phyloP scores from a whole-genome alignment of 345 rosid species.

The Atalantia buxifolia region DNA sequence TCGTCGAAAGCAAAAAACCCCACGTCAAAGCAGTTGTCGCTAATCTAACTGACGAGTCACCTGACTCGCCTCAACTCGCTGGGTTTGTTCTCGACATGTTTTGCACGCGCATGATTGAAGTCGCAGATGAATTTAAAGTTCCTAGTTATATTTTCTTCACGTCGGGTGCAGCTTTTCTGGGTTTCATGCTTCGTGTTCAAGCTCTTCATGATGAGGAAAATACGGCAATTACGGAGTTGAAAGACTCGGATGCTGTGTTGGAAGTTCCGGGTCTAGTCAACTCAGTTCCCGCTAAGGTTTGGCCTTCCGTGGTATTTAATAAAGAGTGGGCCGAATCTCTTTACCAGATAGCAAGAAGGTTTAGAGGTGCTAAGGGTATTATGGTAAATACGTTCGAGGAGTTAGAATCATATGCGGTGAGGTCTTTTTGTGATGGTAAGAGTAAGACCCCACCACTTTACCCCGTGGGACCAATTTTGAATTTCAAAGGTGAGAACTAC shows the following conservation, averaged over 20 bases:
- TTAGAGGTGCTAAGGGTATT: constrained; percentile 34
- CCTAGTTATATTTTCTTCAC: constrained; percentile 52
- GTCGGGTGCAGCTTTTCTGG: constrained; percentile 38
- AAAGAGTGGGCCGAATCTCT: background rate
- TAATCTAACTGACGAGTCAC: constrained; percentile 8
- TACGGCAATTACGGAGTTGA: constrained; percentile 21
- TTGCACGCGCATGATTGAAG: constrained; percentile 44
- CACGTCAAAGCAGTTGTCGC: constrained; percentile 29
- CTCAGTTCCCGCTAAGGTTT: constrained; percentile 34
- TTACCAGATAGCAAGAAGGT: background rate
- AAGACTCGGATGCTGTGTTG: constrained; percentile 32
- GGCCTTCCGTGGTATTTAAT: constrained; percentile 17
- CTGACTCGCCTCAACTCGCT: constrained; percentile 31
- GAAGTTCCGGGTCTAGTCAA: constrained; percentile 28
- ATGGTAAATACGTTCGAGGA: constrained; percentile 45
- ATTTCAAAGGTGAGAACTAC: constrained; percentile 16
- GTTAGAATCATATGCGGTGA: constrained; percentile 39
- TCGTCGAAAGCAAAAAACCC: constrained; percentile 28
- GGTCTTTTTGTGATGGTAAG: constrained; percentile 8
- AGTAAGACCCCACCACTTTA: constrained; percentile 29
- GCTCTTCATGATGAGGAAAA: constrained; percentile 20
- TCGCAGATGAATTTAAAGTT: constrained; percentile 37
- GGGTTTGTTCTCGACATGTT: constrained; percentile 58
- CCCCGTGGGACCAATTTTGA: constrained; percentile 51
- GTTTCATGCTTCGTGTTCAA: constrained; percentile 17